phyloP scores from a whole-genome alignment of 1,284 basidiomycete species.

The Schizopora paradoxa region DNA sequence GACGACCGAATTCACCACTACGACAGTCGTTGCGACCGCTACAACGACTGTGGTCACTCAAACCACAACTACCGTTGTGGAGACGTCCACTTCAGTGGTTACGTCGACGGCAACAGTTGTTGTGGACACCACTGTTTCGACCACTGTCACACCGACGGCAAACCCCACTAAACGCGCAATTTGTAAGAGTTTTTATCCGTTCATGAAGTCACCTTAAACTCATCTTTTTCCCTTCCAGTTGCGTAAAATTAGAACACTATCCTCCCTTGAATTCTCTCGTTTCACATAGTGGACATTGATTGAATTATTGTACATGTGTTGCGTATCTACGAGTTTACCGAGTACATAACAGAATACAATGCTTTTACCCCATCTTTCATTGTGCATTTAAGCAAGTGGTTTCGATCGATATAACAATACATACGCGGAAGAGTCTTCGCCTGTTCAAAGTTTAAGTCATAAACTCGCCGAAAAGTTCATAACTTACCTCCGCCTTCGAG shows the following conservation, averaged over 20 bases:
- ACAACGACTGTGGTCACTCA: not conserved
- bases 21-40: too few species aligned
- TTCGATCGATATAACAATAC: constrained; percentile 77
- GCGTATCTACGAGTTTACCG: not conserved
- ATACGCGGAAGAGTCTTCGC: constrained; percentile 79
- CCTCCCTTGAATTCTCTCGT: not conserved
- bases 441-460: constrained; percentile 21
- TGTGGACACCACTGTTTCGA: not conserved
- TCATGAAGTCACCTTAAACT: too few species aligned
- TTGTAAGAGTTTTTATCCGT: too few species aligned
- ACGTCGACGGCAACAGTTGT: not conserved
- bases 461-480: constrained; percentile 15
- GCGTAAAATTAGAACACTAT: too few species aligned
- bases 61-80: not conserved
- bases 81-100: not conserved
- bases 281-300: not conserved
- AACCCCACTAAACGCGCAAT: not conserved
- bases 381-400: constrained; percentile 29
- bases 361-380: not conserved
- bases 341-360: not conserved
- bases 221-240: too few species aligned
- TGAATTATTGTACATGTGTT: constrained; percentile 1
- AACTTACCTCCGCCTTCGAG: constrained; percentile 81
- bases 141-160: constrained; percentile 9
- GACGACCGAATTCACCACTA: too few species aligned